Evolutionary conservation across 2,329 filamentous ascomycete genomes (phyloP).

Genomic region (Rutstroemia sp.): DNA sequence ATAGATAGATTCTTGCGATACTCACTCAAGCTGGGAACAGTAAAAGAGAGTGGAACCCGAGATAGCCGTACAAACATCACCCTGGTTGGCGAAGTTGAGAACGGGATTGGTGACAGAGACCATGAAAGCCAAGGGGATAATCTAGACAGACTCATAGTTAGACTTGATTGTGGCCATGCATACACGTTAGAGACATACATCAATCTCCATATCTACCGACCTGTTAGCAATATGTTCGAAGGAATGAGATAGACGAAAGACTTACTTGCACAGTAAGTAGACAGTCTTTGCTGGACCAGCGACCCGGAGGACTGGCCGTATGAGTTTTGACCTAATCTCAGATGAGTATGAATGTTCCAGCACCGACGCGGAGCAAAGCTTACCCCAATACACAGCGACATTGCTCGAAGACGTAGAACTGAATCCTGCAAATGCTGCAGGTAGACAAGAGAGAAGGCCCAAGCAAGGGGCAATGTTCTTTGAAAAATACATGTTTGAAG

Average conservation of each 20-base stretch:
- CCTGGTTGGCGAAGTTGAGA: slow-evolving; percentile 58
- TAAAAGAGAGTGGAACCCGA: slow-evolving; percentile 48
- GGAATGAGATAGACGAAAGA: slow-evolving; percentile 6
- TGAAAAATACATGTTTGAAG: neutral
- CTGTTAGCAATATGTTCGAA: slow-evolving; percentile 6
- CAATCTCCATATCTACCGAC: slow-evolving; percentile 37
- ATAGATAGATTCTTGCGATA: slow-evolving; percentile 1
- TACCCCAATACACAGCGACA: slow-evolving; percentile 61
- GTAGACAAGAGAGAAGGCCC: slow-evolving; percentile 27
- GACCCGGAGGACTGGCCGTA: slow-evolving; percentile 37
- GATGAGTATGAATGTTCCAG: neutral
- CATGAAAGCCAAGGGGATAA: slow-evolving; percentile 59
- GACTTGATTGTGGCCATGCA: neutral
- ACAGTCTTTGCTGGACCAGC: slow-evolving; percentile 45
- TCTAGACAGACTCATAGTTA: slow-evolving; percentile 31
- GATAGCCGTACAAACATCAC: slow-evolving; percentile 54
- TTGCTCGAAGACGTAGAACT: slow-evolving; percentile 42
- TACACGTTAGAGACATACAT: slow-evolving; percentile 30
- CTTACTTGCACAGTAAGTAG: slow-evolving; percentile 52
- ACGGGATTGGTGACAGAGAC: slow-evolving; percentile 45
- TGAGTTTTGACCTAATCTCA: slow-evolving; percentile 49
- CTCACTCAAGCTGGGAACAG: slow-evolving; percentile 59
- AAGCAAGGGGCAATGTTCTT: slow-evolving; percentile 16
- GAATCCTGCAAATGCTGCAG: slow-evolving; percentile 34
- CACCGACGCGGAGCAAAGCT: slow-evolving; percentile 6